Conservation (phyloP, 805 yeast species). For the Zygoascus ofunaensis region DNA sequence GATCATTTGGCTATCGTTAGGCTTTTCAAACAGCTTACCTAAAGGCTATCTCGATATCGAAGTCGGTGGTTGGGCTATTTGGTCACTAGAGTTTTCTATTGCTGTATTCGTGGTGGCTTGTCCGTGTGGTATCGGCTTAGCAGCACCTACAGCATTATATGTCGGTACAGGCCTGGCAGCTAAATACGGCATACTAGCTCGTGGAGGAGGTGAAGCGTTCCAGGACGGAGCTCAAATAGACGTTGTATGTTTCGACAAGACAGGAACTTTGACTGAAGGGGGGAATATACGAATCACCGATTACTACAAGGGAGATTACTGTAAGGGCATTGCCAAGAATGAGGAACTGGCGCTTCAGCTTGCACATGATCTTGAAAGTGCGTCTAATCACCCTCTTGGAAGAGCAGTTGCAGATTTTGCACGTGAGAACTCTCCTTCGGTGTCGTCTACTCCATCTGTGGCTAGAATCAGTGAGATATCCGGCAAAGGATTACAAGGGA, state of each 20-base stretch:
- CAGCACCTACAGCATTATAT: constrained; percentile 76
- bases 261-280: constrained; percentile 63
- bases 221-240: constrained; percentile 62
- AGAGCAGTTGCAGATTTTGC: constrained; percentile 43
- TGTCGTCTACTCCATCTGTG: constrained; percentile 23
- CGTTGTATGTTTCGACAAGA: constrained; percentile 66
- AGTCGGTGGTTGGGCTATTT: constrained; percentile 65
- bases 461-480: constrained; percentile 45
- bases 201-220: constrained; percentile 77
- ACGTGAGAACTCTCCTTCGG: constrained; percentile 11
- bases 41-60: constrained; percentile 48
- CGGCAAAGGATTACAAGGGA: constrained; percentile 46
- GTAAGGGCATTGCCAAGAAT: not conserved
- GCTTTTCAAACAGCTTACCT: constrained; percentile 47
- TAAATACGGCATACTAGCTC: constrained; percentile 61
- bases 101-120: constrained; percentile 78
- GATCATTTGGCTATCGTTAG: constrained; percentile 58
- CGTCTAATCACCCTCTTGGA: constrained; percentile 64
- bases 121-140: constrained; percentile 78
- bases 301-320: constrained; percentile 2
- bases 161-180: constrained; percentile 78
- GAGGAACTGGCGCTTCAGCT: constrained; percentile 33
- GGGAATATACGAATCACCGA: constrained; percentile 54
- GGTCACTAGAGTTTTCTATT: constrained; percentile 71
- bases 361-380: constrained; percentile 49